phyloP scores from a whole-genome alignment of 768 basidiomycete genomes.

The Porphyrellus cyaneotinctus region DNA sequence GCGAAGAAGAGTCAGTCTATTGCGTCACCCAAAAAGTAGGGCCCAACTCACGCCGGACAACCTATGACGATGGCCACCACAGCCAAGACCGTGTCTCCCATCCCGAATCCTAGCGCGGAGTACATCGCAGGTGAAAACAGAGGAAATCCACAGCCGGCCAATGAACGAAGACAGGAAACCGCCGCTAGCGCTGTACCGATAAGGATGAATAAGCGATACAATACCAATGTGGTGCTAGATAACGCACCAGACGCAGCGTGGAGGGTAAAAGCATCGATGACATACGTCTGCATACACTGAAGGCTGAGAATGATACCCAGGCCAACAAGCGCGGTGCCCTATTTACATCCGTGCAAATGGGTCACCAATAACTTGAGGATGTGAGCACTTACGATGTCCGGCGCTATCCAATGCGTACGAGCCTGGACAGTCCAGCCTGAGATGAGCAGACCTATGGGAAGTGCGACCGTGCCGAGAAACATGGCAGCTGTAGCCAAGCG shows the following conservation, averaged over 20 bases:
- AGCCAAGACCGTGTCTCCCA: conserved; percentile 64
- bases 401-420: conserved; percentile 62
- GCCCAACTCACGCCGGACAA: conserved; percentile 41
- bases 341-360: background rate
- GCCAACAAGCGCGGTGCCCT: conserved; percentile 59
- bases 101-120: conserved; percentile 60
- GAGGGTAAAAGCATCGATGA: conserved; percentile 63
- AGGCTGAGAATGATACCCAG: conserved; percentile 56
- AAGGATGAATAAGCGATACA: background rate
- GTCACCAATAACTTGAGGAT: no score
- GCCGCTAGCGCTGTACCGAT: conserved; percentile 54
- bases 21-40: background rate
- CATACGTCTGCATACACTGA: conserved; percentile 61
- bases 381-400: conserved; percentile 51
- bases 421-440: conserved; percentile 66
- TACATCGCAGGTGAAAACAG: conserved; percentile 78
- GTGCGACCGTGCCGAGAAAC: conserved; percentile 51
- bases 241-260: conserved; percentile 63
- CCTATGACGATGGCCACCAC: conserved; percentile 54
- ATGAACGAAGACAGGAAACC: conserved; percentile 54
- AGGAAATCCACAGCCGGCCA: conserved; percentile 73
- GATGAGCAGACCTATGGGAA: conserved; percentile 67
- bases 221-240: background rate
- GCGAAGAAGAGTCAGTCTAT: conserved; percentile 33
- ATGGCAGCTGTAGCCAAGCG: conserved; percentile 43